These are phyloP conservation scores for Thraustochytrium sp. DNA, from an alignment of 352 stramenopile species.

Conservation along the genomic window DNA sequence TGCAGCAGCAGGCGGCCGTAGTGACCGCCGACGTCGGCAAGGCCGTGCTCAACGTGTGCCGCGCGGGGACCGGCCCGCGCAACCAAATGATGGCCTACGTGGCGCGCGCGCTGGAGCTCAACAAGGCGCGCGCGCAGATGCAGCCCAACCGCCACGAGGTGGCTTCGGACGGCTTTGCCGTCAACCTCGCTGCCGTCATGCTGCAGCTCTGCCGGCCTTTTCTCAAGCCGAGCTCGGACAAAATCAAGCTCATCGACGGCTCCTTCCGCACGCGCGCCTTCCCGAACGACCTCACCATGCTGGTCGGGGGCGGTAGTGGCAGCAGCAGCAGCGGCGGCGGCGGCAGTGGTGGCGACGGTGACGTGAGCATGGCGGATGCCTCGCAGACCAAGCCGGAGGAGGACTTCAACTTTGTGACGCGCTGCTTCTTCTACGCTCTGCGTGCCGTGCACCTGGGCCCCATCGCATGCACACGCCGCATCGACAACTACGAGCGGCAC, in stretches of 20 bases:
- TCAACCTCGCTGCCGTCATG: slow-evolving; percentile 69
- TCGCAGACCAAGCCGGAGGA: slow-evolving; percentile 18
- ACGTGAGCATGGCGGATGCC: slow-evolving; percentile 41
- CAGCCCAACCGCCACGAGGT: slow-evolving; percentile 65
- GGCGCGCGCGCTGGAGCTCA: slow-evolving; percentile 66
- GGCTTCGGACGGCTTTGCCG: slow-evolving; percentile 64
- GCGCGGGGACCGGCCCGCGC: not conserved
- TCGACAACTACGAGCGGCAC: slow-evolving; percentile 69
- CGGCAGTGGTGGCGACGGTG: not conserved
- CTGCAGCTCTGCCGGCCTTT: slow-evolving; percentile 71
- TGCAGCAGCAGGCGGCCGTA: slow-evolving; percentile 54
- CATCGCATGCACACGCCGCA: slow-evolving; percentile 56
- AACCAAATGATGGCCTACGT: slow-evolving; percentile 51
- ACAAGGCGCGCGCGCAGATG: slow-evolving; percentile 67
- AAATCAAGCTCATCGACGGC: slow-evolving; percentile 64
- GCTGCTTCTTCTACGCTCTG: slow-evolving; percentile 90
- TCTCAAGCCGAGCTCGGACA: slow-evolving; percentile 66
- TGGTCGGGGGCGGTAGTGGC: too few species aligned
- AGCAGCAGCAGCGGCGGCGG: not conserved
- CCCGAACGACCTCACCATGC: slow-evolving; percentile 18
- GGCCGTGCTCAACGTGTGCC: slow-evolving; percentile 48
- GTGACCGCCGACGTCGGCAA: slow-evolving; percentile 61
- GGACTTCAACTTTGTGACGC: slow-evolving; percentile 91
- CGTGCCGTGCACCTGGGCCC: slow-evolving; percentile 82
- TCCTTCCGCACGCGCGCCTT: slow-evolving; percentile 54